Percentiles rank a stretch among this genome's conserved stretches.
Conservation (phyloP, 2,329 filamentous ascomycete species). For the Achaetomium macrosporum region DNA sequence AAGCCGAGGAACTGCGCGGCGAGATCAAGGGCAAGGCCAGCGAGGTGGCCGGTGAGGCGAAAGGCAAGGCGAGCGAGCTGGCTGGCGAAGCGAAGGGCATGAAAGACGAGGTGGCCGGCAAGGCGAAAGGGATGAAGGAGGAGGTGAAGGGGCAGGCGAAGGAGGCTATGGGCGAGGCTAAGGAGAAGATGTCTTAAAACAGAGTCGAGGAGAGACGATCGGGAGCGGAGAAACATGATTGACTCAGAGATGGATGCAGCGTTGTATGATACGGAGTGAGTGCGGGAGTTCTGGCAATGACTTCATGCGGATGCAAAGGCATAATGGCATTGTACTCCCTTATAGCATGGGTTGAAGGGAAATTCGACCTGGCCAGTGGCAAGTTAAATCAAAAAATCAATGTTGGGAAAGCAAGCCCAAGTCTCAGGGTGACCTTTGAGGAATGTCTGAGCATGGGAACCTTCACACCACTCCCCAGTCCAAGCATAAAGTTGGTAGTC, state of each 20-base stretch:
- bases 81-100: constrained; percentile 37
- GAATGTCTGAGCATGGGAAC: no score
- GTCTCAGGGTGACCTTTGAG: no score
- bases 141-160: constrained; percentile 34
- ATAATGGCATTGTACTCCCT: not conserved
- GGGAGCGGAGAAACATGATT: no score
- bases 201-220: no score
- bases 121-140: constrained; percentile 40
- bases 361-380: not conserved
- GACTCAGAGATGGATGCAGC: not conserved
- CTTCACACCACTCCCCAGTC: no score
- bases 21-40: constrained; percentile 37
- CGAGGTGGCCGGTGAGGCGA: constrained; percentile 31
- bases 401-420: no score
- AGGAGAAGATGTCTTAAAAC: constrained; percentile 5
- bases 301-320: not conserved
- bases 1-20: constrained; percentile 34
- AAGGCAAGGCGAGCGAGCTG: constrained; percentile 32
- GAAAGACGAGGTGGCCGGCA: constrained; percentile 29
- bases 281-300: not conserved
- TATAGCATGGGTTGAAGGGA: not conserved
- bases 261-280: not conserved
- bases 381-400: no score
- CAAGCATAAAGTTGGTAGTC: not conserved
- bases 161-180: constrained; percentile 34